Conservation (phyloP, 176 grass and related monocot species). For the Phragmites australis region DNA sequence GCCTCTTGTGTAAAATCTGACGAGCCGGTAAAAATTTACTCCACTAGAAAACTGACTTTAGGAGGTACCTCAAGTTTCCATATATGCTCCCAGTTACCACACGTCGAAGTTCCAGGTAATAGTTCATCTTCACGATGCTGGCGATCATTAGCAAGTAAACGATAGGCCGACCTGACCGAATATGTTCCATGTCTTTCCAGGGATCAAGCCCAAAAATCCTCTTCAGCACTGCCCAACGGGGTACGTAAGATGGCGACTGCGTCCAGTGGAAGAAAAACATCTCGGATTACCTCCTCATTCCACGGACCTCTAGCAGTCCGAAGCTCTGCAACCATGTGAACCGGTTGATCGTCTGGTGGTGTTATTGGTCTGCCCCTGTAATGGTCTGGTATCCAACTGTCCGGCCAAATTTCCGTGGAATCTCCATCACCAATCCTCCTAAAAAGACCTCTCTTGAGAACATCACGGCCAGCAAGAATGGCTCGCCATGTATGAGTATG, state of each 20-base stretch:
- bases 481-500: neutral
- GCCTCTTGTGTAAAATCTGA: neutral
- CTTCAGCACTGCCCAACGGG: rapidly evolving
- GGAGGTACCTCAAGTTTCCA: neutral
- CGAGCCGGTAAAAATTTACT: neutral
- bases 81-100: neutral
- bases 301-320: neutral
- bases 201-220: neutral
- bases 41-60: neutral
- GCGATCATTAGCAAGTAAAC: neutral
- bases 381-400: neutral
- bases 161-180: neutral
- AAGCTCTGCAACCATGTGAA: neutral
- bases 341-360: neutral
- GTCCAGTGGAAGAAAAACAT: neutral
- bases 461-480: neutral
- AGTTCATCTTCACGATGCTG: neutral
- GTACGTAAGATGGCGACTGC: neutral
- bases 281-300: neutral
- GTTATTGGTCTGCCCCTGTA: neutral
- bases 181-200: neutral
- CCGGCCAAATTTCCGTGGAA: neutral
- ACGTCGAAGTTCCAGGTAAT: too few relatives aligned
- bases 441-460: neutral
- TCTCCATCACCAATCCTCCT: neutral